phyloP scores from a whole-genome alignment of 1,284 basidiomycete genomes.

The Neonothopanus nambi region DNA sequence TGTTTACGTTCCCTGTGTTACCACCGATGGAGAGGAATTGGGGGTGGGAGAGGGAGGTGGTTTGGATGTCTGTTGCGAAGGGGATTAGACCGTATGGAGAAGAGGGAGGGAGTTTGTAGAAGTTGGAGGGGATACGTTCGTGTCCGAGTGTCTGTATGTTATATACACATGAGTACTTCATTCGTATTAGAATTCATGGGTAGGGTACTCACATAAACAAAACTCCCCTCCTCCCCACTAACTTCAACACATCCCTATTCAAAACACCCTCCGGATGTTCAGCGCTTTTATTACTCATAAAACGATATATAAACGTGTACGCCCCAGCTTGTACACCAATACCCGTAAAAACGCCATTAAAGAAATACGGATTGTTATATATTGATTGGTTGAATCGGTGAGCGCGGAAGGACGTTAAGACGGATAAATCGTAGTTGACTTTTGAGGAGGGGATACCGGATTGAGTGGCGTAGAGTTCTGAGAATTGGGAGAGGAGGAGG shows the following conservation, averaged over 20 bases:
- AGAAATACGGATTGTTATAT: not conserved
- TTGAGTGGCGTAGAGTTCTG: not conserved
- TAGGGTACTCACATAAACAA: not conserved
- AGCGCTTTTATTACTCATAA: not conserved
- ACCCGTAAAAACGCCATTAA: not conserved
- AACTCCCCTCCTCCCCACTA: not conserved
- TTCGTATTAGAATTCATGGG: not conserved
- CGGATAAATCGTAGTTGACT: not conserved
- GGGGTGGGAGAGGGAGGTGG: not conserved
- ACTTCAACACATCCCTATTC: not conserved
- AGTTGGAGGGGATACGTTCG: not conserved
- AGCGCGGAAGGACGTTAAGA: not conserved
- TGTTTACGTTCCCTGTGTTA: not conserved
- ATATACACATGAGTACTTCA: not conserved
- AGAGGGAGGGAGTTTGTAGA: not conserved
- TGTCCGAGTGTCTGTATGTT: not conserved
- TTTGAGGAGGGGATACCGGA: not conserved
- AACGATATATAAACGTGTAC: not conserved
- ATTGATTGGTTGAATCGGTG: not conserved
- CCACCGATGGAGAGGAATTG: not conserved
- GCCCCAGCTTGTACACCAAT: not conserved
- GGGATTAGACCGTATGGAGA: not conserved
- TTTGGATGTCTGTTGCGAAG: not conserved
- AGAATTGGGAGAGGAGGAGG: not conserved
- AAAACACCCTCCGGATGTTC: not conserved